A percentile compares a stretch with the other conserved stretches of the same genome.
Evolutionary conservation across 2,329 filamentous ascomycete species (phyloP).

Genomic region (Dactylellina haptotyla): DNA sequence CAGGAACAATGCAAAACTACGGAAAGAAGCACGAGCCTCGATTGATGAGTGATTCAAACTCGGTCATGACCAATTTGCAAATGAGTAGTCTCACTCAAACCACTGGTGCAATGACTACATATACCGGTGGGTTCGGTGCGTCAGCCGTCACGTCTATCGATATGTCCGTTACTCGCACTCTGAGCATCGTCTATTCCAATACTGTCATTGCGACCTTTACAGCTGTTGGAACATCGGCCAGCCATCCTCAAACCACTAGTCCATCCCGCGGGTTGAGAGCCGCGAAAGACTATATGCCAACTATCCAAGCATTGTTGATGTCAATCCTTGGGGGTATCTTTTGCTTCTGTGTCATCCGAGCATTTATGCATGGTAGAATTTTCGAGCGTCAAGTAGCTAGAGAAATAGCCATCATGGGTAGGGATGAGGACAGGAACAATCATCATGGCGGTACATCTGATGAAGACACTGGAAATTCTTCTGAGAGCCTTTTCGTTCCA

Average conservation of each 20-base stretch:
- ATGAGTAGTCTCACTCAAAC: too few species aligned
- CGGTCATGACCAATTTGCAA: too few species aligned
- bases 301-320: too few species aligned
- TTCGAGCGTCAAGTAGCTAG: neutral
- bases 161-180: constrained; percentile 8
- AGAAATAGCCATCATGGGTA: neutral
- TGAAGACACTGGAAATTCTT: neutral
- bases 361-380: neutral
- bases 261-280: too few species aligned
- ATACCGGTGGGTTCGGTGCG: neutral
- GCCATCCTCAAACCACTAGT: constrained; percentile 25
- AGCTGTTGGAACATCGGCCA: constrained; percentile 3
- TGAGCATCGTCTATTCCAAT: constrained; percentile 22
- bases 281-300: too few species aligned
- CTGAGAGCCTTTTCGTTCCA: too few species aligned
- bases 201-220: constrained; percentile 42
- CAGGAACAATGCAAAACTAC: too few species aligned
- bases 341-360: neutral
- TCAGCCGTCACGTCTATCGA: neutral
- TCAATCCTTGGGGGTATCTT: neutral
- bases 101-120: neutral
- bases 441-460: too few species aligned
- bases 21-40: too few species aligned
- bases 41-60: too few species aligned
- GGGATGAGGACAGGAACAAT: neutral